A percentile compares a stretch with the other conserved stretches of the same genome.
Conservation (phyloP, 306 rosid species). For the Fragaria ananassa region DNA sequence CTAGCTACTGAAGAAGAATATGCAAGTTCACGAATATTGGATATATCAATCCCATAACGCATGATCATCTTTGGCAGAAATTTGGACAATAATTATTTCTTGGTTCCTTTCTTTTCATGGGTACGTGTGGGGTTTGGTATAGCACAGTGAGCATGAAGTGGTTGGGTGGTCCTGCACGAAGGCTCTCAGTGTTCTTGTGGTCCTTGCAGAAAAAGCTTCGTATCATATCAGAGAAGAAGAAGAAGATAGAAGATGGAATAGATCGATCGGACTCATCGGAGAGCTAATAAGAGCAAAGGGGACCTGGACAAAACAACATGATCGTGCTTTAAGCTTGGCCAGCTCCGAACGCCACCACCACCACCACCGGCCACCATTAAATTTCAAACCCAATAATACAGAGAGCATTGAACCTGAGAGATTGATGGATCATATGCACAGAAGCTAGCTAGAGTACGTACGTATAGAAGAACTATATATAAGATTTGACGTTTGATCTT, state of each 20-base stretch:
- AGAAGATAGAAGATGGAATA: background rate
- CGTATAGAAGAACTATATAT: background rate
- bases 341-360: background rate
- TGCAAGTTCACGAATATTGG: too few relatives aligned
- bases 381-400: background rate
- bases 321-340: background rate
- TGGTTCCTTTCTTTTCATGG: background rate
- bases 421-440: background rate
- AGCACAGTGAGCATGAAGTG: constrained; percentile 35
- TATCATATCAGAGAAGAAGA: background rate
- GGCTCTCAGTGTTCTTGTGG: constrained; percentile 59
- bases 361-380: background rate
- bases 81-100: background rate
- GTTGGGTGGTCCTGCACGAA: constrained; percentile 54
- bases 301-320: constrained; percentile 5
- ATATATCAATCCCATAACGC: too few relatives aligned
- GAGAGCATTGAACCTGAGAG: background rate
- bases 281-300: background rate
- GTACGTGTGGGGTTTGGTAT: constrained; percentile 10
- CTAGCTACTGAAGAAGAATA: too few relatives aligned
- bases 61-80: too few relatives aligned
- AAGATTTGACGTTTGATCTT: background rate
- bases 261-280: background rate
- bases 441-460: background rate
- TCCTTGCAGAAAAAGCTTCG: constrained; percentile 58